Base-by-base conservation (phyloP, 805 yeast species). In the Myxozyma mucilagina region DNA sequence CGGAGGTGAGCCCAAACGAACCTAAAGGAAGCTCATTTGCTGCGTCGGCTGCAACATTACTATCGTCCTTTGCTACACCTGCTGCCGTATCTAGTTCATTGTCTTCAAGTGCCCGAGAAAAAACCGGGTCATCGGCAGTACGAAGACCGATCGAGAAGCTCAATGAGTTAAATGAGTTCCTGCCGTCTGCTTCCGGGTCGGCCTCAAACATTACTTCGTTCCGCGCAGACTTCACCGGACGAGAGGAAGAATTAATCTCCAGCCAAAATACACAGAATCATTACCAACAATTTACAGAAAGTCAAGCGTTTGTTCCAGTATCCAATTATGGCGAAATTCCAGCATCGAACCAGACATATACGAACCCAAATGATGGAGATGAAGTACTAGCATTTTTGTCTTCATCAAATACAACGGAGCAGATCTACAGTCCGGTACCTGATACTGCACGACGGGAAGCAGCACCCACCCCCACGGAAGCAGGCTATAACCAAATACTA, bases 361-460 rank as follows among this genome's bases (percentile, higher is more conserved):
- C n/a, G 16, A 44, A 50, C 47, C 29, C 32, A 2, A 38, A 38
- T 38, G 66, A 64, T 41, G 68, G 68, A 39, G 51, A 39, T 36
- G 67, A 43, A 1, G 67, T 65, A 9, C 31, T 56, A 20, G 61
- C 48, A 7, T 60, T 63, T 34, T 53, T 64, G 20, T 48, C 63
- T 24, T 47, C 63, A 1, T 18, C 54, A 11, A 39, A 57, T 34
- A 38, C 51, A 24, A 48, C 63, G 6, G 57, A 62, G 11, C 48
- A 50, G 32, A 41, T 63, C 9, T 52, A 56, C 55, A 39, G 60
- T 10, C 38, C 56, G 1, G n/a, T 7, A 31, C 58, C 63, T 16
- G 58, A 48, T 41, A 49, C 47, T 9, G n/a, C n/a, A 18, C 58
- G 45, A 1, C n/a, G 56, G 4, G 47, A 47, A 9, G 20, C 54